Conservation (phyloP, 495 filamentous ascomycete genomes). For the Penicillium egyptiacum region DNA sequence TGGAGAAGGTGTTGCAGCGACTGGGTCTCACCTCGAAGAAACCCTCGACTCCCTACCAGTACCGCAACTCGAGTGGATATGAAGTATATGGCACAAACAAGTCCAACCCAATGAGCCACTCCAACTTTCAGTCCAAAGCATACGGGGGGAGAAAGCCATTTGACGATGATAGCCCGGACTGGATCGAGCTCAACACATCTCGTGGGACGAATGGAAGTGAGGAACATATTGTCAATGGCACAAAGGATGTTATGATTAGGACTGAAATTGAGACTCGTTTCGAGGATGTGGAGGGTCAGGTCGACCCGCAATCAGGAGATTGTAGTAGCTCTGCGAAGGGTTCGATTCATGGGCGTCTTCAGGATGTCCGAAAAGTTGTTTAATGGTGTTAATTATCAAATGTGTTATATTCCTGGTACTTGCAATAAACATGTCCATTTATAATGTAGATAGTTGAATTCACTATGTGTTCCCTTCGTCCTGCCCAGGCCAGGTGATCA, state of each 20-base stretch:
- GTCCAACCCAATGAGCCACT: constrained; percentile 4
- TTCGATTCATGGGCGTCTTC: neutral
- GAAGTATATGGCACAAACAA: constrained; percentile 10
- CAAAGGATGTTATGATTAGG: constrained; percentile 3
- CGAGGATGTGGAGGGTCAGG: constrained; percentile 5
- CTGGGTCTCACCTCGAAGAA: constrained; percentile 19
- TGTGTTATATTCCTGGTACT: no score
- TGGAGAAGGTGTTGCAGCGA: constrained; percentile 18
- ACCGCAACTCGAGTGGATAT: constrained; percentile 1
- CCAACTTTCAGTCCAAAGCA: constrained; percentile 4
- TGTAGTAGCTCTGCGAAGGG: neutral
- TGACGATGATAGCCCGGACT: neutral
- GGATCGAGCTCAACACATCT: constrained; percentile 8
- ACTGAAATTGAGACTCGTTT: constrained; percentile 9
- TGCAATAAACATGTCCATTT: no score
- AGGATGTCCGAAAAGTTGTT: constrained; percentile 2
- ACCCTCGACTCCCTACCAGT: constrained; percentile 2
- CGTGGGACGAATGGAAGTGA: constrained; percentile 5
- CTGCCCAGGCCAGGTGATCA: no score
- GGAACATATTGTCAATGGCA: constrained; percentile 5
- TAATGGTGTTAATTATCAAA: no score
- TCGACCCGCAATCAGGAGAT: neutral
- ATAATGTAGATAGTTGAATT: no score
- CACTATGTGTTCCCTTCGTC: neutral
- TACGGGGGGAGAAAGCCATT: neutral